phyloP scores from a whole-genome alignment of 139 green algal species.

The Closterium sp. region DNA sequence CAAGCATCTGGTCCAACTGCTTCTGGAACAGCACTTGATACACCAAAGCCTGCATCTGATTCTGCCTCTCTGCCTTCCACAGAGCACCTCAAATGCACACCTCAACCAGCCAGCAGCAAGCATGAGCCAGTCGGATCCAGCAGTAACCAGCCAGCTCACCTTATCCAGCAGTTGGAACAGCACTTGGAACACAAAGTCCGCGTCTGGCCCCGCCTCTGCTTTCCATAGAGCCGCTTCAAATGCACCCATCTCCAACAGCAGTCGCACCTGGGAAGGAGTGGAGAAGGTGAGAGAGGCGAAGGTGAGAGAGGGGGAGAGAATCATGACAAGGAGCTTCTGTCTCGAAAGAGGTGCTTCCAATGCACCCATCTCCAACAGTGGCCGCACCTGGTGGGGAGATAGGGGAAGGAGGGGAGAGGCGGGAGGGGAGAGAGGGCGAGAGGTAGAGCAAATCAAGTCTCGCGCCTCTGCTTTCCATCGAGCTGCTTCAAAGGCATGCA shows the following conservation, averaged over 20 bases:
- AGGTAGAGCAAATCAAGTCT: no score
- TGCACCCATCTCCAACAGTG: slow-evolving; percentile 62
- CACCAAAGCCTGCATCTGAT: slow-evolving; percentile 78
- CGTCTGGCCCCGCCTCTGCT: slow-evolving; percentile 72
- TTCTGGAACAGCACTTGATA: slow-evolving; percentile 66
- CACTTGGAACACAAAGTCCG: slow-evolving; percentile 78
- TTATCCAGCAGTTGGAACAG: slow-evolving; percentile 48
- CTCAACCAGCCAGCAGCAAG: background rate
- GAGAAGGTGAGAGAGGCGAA: slow-evolving; percentile 45
- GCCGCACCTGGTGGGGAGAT: slow-evolving; percentile 52
- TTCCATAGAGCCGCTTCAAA: slow-evolving; percentile 65
- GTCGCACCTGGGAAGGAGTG: slow-evolving; percentile 55
- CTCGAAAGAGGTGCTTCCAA: no score
- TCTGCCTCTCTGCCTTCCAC: slow-evolving; percentile 65
- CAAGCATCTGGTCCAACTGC: no score
- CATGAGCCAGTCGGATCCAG: background rate
- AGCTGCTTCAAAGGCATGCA: no score
- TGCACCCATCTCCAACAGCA: slow-evolving; percentile 64
- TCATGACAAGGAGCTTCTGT: no score
- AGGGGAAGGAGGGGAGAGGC: slow-evolving; percentile 38
- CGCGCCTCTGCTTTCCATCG: no score
- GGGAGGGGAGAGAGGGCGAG: background rate
- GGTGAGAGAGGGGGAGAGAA: background rate
- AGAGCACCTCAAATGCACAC: background rate
- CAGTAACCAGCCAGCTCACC: background rate